Conservation (phyloP, 1,284 basidiomycete genomes). For the Ganoderma sinense region DNA sequence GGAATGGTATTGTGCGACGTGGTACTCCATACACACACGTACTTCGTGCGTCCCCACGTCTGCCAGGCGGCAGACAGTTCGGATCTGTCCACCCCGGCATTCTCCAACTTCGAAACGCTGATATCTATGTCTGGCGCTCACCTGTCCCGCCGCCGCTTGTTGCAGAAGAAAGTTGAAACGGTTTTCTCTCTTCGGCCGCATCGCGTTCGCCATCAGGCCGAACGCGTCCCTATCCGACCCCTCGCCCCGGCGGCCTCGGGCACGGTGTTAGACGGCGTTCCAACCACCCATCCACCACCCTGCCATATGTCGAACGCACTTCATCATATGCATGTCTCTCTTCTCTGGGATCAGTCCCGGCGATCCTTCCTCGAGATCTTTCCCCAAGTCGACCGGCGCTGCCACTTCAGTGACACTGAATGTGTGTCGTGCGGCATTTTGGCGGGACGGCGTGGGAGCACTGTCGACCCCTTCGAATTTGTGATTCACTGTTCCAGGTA, state of each 20-base stretch:
- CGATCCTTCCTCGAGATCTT: background rate
- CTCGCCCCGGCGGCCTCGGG: too few species aligned
- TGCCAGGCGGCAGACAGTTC: background rate
- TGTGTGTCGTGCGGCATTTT: background rate
- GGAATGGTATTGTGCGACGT: slow-evolving; percentile 2
- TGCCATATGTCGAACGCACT: too few species aligned
- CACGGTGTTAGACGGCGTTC: too few species aligned
- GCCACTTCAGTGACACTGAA: background rate
- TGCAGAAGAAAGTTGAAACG: background rate
- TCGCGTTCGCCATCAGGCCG: background rate
- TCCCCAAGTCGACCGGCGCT: background rate
- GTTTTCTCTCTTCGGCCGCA: background rate
- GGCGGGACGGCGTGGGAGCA: too few species aligned
- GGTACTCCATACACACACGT: background rate
- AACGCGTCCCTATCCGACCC: too few species aligned
- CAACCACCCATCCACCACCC: background rate
- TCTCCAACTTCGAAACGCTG: background rate
- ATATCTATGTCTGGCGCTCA: background rate
- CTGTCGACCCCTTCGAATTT: too few species aligned
- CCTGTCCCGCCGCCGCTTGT: background rate
- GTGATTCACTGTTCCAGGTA: too few species aligned
- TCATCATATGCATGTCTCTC: too few species aligned
- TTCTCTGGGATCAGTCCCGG: too few species aligned
- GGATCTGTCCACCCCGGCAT: background rate
- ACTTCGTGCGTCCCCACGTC: background rate